These are phyloP conservation scores for Tolypocladium pustulatum DNA, from an alignment of 2,329 filamentous ascomycete genomes.

Conservation along the genomic window DNA sequence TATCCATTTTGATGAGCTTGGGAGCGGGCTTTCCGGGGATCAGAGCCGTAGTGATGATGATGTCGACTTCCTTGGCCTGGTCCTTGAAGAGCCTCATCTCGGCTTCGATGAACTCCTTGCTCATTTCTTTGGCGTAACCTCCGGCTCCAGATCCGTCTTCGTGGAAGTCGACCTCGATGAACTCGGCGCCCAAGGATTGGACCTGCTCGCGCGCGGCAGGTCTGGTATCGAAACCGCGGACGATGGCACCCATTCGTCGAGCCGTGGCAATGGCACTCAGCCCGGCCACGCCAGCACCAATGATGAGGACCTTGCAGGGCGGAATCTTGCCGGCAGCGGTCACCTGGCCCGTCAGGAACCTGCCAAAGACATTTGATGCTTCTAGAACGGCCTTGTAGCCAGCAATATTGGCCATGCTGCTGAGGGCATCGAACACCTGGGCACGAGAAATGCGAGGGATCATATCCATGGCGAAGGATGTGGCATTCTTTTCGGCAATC, in stretches of 20 bases:
- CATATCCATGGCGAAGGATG: slow-evolving; percentile 85
- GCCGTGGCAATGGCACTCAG: slow-evolving; percentile 82
- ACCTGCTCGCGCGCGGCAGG: slow-evolving; percentile 83
- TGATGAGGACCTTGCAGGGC: slow-evolving; percentile 81
- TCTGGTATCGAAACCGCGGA: slow-evolving; percentile 84
- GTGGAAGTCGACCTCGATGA: slow-evolving; percentile 74
- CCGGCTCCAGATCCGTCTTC: slow-evolving; percentile 79
- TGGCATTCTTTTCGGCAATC: slow-evolving; percentile 60
- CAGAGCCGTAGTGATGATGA: slow-evolving; percentile 85
- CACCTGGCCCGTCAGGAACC: slow-evolving; percentile 80
- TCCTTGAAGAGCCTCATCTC: slow-evolving; percentile 90
- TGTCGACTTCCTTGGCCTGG: slow-evolving; percentile 79
- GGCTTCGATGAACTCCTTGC: slow-evolving; percentile 82
- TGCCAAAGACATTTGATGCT: slow-evolving; percentile 79
- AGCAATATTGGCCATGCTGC: slow-evolving; percentile 90
- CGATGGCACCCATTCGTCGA: slow-evolving; percentile 76
- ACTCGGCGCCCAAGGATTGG: slow-evolving; percentile 81
- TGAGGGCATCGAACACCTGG: slow-evolving; percentile 79
- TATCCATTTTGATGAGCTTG: slow-evolving; percentile 70
- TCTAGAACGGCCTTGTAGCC: slow-evolving; percentile 89
- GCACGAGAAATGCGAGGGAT: slow-evolving; percentile 82
- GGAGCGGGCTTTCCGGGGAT: slow-evolving; percentile 79
- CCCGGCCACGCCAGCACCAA: slow-evolving; percentile 82
- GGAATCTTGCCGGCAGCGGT: slow-evolving; percentile 87
- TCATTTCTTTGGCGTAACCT: slow-evolving; percentile 91